Base-by-base conservation (phyloP, 2,329 filamentous ascomycete genomes). In the Calonectria crousiana region DNA sequence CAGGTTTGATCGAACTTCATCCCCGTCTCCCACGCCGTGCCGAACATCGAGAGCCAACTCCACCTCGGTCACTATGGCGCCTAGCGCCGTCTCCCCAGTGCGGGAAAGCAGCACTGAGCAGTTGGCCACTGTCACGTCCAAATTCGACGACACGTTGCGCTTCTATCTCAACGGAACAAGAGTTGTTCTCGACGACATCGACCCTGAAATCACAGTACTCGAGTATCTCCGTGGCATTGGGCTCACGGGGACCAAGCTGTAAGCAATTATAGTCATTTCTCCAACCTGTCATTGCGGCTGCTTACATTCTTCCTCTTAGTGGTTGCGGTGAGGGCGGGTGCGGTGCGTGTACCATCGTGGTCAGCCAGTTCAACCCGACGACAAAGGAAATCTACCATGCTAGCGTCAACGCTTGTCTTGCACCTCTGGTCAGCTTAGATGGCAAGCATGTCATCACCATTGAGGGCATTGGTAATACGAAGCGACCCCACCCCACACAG, bases 371-470 rank as follows among this genome's bases (percentile, higher is more conserved):
- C 82, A 98, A 98, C 82, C 95, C 95, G 1, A 98, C 95, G 4
- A 98, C 96, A 8, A 95, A 95, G 81, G 91, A 94, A 83, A 95
- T 98, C 79, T 98, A 98, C 82, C 96, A 99, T 88, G 97, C 97
- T 72, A 97, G 95, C 69, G 95, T 98, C 74, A 99, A 99, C 83
- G 97, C 97, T 52, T 99, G 97, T 83, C 89, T 99, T 67, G 96
- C 97, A 14, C 97, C 97, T 9, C 89, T 99, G 60, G 94, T 95
- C 78, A 98, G 95, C 81, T 91, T 98, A 53, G 97, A 98, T 84
- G 97, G 97, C 56, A 99, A 99, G 84, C 97, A 99, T 90, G 95
- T 98, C 81, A 96, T 99, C 82, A 99, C 97, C 4, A 93, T 99
- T 51, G 97, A 99, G 85, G 97, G 97, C 9, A 98, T 99, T 80